phyloP scores from a whole-genome alignment of 2,329 filamentous ascomycete species.

The Stemphylium beticola region DNA sequence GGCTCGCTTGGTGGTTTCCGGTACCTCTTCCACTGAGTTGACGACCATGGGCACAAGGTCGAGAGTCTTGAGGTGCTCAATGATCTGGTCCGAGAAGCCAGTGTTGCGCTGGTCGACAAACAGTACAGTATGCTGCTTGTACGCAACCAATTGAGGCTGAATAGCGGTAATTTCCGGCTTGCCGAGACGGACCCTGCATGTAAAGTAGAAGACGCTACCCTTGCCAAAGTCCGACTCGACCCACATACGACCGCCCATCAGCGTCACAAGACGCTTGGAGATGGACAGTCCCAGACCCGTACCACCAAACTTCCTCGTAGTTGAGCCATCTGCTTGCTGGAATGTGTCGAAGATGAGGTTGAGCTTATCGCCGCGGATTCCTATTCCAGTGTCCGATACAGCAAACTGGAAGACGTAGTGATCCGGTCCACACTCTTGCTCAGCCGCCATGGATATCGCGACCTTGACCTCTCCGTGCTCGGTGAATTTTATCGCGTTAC shows the following conservation, averaged over 20 bases:
- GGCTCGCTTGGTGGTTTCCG: constrained; percentile 56
- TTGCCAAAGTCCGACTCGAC: constrained; percentile 90
- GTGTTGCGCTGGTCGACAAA: constrained; percentile 94
- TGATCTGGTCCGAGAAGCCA: constrained; percentile 75
- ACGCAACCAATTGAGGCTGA: constrained; percentile 84
- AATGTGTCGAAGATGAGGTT: constrained; percentile 99
- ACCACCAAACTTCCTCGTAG: constrained; percentile 93
- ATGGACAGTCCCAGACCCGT: constrained; percentile 94
- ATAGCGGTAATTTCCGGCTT: constrained; percentile 79
- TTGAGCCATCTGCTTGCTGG: constrained; percentile 96
- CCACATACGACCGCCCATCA: constrained; percentile 97
- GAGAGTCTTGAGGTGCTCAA: constrained; percentile 76
- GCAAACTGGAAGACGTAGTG: constrained; percentile 96
- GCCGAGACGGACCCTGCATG: constrained; percentile 85
- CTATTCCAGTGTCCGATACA: constrained; percentile 95
- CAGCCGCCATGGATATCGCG: constrained; percentile 77
- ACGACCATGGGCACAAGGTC: constrained; percentile 84
- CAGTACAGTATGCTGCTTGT: constrained; percentile 87
- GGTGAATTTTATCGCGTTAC: constrained; percentile 99
- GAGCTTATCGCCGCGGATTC: constrained; percentile 92
- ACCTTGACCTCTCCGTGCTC: constrained; percentile 96
- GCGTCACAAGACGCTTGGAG: constrained; percentile 89
- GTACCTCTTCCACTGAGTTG: constrained; percentile 73
- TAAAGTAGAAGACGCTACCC: constrained; percentile 96
- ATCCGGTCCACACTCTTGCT: constrained; percentile 69